phyloP scores from a whole-genome alignment of 805 yeast genomes.

The Saccharomyces eubayanus region DNA sequence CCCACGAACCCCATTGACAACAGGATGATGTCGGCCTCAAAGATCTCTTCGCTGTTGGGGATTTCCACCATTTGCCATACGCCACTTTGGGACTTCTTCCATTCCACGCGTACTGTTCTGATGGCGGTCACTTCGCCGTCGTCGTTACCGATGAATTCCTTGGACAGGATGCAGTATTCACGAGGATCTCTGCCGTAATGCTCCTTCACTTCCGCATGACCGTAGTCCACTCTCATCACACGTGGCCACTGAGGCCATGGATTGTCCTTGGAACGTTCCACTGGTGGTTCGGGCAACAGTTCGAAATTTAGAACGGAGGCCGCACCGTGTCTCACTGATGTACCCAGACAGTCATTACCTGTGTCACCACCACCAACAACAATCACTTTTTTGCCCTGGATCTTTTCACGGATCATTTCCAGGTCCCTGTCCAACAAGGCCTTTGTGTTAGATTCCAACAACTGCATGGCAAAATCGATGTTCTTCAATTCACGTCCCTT shows the following conservation, averaged over 20 bases:
- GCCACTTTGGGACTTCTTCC: constrained; percentile 92
- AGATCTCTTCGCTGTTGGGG: constrained; percentile 88
- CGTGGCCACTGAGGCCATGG: constrained; percentile 99
- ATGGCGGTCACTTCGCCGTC: constrained; percentile 93
- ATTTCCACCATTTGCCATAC: constrained; percentile 99
- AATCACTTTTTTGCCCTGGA: constrained; percentile 82
- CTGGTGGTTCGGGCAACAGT: constrained; percentile 86
- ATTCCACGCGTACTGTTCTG: constrained; percentile 93
- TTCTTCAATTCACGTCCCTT: constrained; percentile 89
- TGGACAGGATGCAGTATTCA: constrained; percentile 89
- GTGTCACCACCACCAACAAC: constrained; percentile 99
- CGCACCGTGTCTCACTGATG: constrained; percentile 95
- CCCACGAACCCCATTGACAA: constrained; percentile 97
- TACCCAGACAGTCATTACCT: constrained; percentile 98
- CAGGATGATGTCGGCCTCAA: constrained; percentile 89
- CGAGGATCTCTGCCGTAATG: constrained; percentile 97
- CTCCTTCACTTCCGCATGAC: constrained; percentile 88
- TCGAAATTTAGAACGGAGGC: constrained; percentile 90
- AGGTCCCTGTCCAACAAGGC: constrained; percentile 76
- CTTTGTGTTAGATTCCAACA: constrained; percentile 80
- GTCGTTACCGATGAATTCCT: constrained; percentile 91
- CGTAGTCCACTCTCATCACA: constrained; percentile 94
- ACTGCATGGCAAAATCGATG: constrained; percentile 90
- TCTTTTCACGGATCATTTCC: constrained; percentile 60
- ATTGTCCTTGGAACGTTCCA: constrained; percentile 79